These are phyloP conservation scores for Yamadazyma paraphyllophila DNA, from an alignment of 805 yeast species.

Conservation along the genomic window DNA sequence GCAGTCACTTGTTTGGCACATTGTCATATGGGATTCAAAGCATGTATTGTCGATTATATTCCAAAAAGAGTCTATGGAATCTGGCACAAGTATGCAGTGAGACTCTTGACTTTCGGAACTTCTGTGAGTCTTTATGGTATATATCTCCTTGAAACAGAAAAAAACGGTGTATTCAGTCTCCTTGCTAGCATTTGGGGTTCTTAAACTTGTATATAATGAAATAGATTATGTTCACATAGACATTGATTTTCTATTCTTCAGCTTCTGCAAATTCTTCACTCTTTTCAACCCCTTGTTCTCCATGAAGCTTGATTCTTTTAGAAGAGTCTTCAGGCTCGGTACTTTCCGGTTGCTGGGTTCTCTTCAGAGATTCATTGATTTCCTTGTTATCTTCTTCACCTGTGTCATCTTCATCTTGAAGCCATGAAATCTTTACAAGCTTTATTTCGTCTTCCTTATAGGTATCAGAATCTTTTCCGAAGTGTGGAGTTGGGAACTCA, in stretches of 20 bases:
- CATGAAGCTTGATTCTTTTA: neutral
- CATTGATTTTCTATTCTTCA: neutral
- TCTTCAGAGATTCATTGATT: neutral
- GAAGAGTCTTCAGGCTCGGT: neutral
- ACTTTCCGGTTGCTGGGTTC: neutral
- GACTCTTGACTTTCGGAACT: slow-evolving; percentile 70
- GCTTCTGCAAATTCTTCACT: neutral
- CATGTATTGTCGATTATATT: slow-evolving; percentile 91
- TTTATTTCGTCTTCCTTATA: slow-evolving; percentile 12
- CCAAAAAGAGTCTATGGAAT: slow-evolving; percentile 83
- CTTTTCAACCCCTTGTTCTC: neutral
- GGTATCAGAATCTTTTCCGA: slow-evolving; percentile 5
- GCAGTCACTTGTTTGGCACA: slow-evolving; percentile 70
- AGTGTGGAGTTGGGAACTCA: slow-evolving; percentile 23
- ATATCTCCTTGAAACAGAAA: slow-evolving; percentile 76
- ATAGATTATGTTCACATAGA: neutral
- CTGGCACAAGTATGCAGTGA: slow-evolving; percentile 68
- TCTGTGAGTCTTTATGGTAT: slow-evolving; percentile 72
- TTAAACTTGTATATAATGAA: slow-evolving; percentile 10
- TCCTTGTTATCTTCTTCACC: neutral
- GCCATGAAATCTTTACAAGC: slow-evolving; percentile 31
- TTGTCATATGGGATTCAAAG: slow-evolving; percentile 79
- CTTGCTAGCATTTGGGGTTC: slow-evolving; percentile 62
- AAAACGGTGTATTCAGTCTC: slow-evolving; percentile 73
- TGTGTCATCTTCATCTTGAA: slow-evolving; percentile 11